phyloP scores from a whole-genome alignment of 2,329 filamentous ascomycete genomes.

The Fusarium xyrophilum region DNA sequence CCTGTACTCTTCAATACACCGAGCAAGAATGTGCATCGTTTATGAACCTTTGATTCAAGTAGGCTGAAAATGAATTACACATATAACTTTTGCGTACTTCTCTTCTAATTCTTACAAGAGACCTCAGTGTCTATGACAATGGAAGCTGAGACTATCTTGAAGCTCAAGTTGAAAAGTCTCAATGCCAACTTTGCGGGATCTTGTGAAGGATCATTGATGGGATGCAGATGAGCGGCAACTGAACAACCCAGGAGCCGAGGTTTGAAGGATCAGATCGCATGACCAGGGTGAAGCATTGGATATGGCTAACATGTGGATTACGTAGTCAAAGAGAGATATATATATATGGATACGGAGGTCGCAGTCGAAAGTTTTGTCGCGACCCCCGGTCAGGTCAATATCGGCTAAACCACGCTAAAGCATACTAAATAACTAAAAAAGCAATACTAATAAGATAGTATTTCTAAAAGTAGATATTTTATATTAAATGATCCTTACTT shows the following conservation, averaged over 20 bases:
- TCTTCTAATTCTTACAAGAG: accelerated
- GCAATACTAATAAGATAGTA: too few relatives aligned
- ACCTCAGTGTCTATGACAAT: accelerated
- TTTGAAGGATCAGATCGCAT: background rate
- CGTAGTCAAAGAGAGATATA: too few relatives aligned
- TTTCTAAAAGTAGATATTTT: too few relatives aligned
- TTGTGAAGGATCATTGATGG: background rate
- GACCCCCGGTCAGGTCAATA: too few relatives aligned
- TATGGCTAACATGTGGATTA: accelerated
- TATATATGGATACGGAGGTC: too few relatives aligned
- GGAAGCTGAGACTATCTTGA: background rate
- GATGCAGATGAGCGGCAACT: background rate
- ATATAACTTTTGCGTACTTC: accelerated
- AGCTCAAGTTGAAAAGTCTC: background rate
- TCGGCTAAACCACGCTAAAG: too few relatives aligned
- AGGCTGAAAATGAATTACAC: accelerated
- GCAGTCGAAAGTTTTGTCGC: too few relatives aligned
- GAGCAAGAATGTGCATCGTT: background rate
- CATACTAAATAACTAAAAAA: too few relatives aligned
- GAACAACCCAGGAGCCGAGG: background rate
- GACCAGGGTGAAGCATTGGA: background rate
- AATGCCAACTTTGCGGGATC: accelerated
- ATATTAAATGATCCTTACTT: too few relatives aligned
- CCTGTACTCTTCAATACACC: background rate
- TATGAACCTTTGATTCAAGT: too few relatives aligned